Evolutionary conservation across 2,329 filamentous ascomycete genomes (phyloP), one percentile per base, ranked within the genome.

Genomic region (Epichloe uncinata): DNA sequence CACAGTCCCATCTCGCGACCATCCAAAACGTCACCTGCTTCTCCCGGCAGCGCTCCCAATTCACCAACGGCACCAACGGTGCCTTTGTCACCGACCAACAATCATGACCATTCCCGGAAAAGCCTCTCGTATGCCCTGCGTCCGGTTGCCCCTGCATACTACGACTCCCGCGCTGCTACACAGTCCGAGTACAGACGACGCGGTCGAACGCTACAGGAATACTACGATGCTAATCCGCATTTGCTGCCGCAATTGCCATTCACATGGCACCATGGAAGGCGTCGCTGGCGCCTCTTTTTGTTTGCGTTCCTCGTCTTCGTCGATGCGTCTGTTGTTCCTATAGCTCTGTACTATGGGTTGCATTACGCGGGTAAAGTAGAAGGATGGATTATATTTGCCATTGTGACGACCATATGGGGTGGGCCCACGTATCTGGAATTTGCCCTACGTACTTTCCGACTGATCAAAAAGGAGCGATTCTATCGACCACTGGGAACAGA

Each of bases 361-460:
- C 66, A 65, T 55, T 75, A 66, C 42, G 66, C 62, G 4, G 67
- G 65, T 34, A 18, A 63, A 18, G 64, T 68, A 20, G 37, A 70
- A 61, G 63, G 65, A 38, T 69, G 60, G 57, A 68, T 68, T 56
- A 69, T 73, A 48, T 77, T 77, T 53, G 73, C 73, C 54, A 67
- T 78, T 48, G 69, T 77, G 42, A 76, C 74, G 0, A 72, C 73
- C 36, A 74, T 77, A 53, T 78, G 74, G 66, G 74, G 74, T 50
- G 66, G 74, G 26, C 70, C 75, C n/a, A 76, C 74, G 5, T 75
- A 75, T 50, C 62, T 76, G 50, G 73, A 77, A 55, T 76, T 76
- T 51, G 73, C 63, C 26, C 62, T 75, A 44, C 69, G 74, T 11
- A 72, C 68, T 0, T 61, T 73, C 50, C 70, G 74, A 15, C 63